phyloP scores from a whole-genome alignment of 1,284 basidiomycete genomes.

The Puccinia sorghi region DNA sequence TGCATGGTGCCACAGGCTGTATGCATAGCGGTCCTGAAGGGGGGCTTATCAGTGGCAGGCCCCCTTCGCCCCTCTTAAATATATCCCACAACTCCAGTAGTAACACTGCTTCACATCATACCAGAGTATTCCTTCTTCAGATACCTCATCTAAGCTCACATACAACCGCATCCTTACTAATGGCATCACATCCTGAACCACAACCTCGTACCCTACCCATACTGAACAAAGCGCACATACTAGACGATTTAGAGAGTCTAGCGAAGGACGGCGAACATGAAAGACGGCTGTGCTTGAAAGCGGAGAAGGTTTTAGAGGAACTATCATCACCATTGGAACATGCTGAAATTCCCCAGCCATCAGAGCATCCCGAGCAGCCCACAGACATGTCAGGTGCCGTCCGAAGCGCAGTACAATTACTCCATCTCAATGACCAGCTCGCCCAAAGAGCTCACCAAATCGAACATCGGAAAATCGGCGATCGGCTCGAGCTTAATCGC shows the following conservation, averaged over 20 bases:
- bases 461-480: constrained; percentile 19
- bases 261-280: not conserved
- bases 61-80: too few species aligned
- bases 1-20: too few species aligned
- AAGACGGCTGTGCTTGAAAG: not conserved
- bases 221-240: not conserved
- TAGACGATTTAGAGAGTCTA: constrained; percentile 4
- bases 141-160: not conserved
- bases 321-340: not conserved
- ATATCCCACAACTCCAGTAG: too few species aligned
- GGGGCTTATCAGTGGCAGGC: too few species aligned
- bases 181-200: not conserved
- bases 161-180: not conserved
- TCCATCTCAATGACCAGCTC: constrained; percentile 13
- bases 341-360: not conserved
- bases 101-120: too few species aligned
- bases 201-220: not conserved
- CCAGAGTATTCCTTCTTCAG: too few species aligned
- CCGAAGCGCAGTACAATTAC: constrained; percentile 8
- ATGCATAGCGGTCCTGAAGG: too few species aligned
- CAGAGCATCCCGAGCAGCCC: constrained; percentile 7
- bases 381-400: constrained; percentile 11
- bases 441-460: constrained; percentile 10
- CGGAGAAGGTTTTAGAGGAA: not conserved
- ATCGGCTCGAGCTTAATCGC: constrained; percentile 20